Conservation (phyloP, 169 alveolate species). For the Cryptosporidium baileyi region DNA sequence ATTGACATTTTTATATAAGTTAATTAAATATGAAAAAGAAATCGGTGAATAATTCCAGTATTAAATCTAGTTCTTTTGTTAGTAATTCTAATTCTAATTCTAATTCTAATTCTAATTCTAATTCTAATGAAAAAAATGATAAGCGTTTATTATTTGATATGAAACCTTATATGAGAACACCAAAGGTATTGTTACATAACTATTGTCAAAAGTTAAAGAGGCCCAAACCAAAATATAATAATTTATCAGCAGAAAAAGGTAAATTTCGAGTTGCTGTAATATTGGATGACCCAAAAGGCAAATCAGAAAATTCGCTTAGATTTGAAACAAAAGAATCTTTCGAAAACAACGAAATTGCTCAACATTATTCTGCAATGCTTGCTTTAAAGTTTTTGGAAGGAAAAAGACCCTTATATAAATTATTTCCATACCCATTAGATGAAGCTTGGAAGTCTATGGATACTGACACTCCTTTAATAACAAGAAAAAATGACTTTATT, state of each 20-base stretch:
- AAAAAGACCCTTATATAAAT: conserved; percentile 33
- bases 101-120: too few species aligned
- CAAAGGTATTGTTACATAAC: conserved; percentile 17
- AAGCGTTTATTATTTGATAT: conserved; percentile 22
- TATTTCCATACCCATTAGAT: conserved; percentile 50
- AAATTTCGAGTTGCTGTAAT: conserved; percentile 27
- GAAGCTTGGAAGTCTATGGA: conserved; percentile 62
- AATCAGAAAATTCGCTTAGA: conserved; percentile 7
- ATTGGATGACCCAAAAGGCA: conserved; percentile 50
- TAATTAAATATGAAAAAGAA: too few species aligned
- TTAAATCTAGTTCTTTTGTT: too few species aligned
- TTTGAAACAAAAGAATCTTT: conserved; percentile 57
- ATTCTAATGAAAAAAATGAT: too few species aligned
- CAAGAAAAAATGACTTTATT: conserved; percentile 25
- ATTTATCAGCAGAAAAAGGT: background rate
- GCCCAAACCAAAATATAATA: conserved; percentile 45
- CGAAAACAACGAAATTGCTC: conserved; percentile 36
- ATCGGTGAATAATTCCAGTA: too few species aligned
- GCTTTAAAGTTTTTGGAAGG: conserved; percentile 23
- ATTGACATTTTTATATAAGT: too few species aligned
- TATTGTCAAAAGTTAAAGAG: conserved; percentile 49
- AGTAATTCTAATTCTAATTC: too few species aligned
- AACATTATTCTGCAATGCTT: conserved; percentile 41
- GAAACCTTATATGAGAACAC: conserved; percentile 70
- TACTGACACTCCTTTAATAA: conserved; percentile 15